Evolutionary conservation across 345 rosid genomes (phyloP).

Genomic region (Salix suchowensis): DNA sequence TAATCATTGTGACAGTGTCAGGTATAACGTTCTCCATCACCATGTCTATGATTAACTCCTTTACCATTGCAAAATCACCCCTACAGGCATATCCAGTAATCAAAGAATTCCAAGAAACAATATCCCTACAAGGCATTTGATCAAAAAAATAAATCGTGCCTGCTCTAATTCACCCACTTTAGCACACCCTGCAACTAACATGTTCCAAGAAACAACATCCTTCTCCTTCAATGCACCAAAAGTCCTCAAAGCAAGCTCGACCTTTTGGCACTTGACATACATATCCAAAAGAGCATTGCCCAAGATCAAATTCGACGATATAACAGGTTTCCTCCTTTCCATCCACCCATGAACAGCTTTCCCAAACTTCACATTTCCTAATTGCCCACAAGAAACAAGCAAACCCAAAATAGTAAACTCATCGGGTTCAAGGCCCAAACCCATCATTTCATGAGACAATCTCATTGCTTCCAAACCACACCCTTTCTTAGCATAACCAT

Average conservation of each 20-base stretch:
- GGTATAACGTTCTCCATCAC: constrained; percentile 3
- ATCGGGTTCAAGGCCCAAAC: constrained; percentile 18
- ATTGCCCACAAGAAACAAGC: constrained; percentile 20
- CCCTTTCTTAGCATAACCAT: constrained; percentile 17
- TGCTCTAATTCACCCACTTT: constrained; percentile 11
- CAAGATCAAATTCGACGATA: constrained; percentile 21
- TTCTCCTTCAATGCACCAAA: constrained; percentile 30
- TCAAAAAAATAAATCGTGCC: constrained; percentile 11
- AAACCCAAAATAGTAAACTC: constrained; percentile 21
- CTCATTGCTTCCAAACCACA: constrained; percentile 10
- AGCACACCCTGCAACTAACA: constrained; percentile 20
- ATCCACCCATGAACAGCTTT: constrained; percentile 26
- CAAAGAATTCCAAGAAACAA: constrained; percentile 26
- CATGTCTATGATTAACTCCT: constrained; percentile 2
- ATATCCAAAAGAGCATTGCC: constrained; percentile 24
- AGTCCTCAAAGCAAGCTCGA: constrained; percentile 30
- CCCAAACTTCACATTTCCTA: constrained; percentile 5
- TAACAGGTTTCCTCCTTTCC: constrained; percentile 11
- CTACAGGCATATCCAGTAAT: constrained; percentile 17
- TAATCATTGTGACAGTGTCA: constrained; percentile 9
- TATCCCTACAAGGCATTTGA: constrained; percentile 17
- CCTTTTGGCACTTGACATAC: constrained; percentile 44
- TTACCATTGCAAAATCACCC: constrained; percentile 8
- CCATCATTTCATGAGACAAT: constrained; percentile 8
- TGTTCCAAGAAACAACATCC: constrained; percentile 28